phyloP scores from a whole-genome alignment of 2,329 filamentous ascomycete genomes.

The Colletotrichum sp. region DNA sequence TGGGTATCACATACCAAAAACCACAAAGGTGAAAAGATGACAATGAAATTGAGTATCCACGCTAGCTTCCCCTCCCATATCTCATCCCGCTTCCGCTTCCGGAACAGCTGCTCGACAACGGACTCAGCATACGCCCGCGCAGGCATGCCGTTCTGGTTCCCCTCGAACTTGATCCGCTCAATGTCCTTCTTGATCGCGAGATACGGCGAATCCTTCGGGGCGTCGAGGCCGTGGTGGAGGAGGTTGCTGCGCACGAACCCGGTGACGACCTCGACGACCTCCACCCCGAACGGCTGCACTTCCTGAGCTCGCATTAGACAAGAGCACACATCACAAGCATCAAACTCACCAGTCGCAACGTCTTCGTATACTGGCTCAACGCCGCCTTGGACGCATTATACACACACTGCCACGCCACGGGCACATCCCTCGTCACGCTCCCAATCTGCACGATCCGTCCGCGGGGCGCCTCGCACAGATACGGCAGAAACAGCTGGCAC shows the following conservation, averaged over 20 bases:
- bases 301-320: neutral
- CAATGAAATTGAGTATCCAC: neutral
- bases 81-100: neutral
- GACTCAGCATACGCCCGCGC: neutral
- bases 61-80: neutral
- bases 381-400: constrained; percentile 23
- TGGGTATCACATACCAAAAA: neutral
- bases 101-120: neutral
- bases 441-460: constrained; percentile 21
- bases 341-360: neutral
- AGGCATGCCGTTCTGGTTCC: neutral
- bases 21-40: neutral
- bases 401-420: constrained; percentile 14
- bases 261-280: neutral
- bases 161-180: neutral
- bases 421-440: constrained; percentile 8
- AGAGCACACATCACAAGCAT: neutral
- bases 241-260: neutral
- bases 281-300: neutral
- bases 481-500: neutral
- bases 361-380: neutral
- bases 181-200: neutral
- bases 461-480: neutral
- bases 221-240: neutral
- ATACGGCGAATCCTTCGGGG: neutral